phyloP scores from a whole-genome alignment of 2,329 filamentous ascomycete species.

The Phyllosticta paracitricarpa region DNA sequence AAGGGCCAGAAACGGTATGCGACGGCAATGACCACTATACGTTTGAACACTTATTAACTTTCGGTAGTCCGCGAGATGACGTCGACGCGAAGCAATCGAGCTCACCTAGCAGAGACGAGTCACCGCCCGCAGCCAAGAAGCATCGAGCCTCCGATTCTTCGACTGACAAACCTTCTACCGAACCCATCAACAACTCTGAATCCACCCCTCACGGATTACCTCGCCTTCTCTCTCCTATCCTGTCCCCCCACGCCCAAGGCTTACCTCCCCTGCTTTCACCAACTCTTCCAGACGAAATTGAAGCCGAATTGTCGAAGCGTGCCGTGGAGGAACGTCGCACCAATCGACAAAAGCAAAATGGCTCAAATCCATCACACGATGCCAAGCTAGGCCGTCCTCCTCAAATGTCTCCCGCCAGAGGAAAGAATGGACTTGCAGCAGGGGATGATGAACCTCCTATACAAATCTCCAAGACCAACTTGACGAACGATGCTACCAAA shows the following conservation, averaged over 20 bases:
- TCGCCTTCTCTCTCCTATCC: conserved; percentile 30
- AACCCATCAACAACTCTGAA: conserved; percentile 21
- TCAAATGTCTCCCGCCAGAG: neutral
- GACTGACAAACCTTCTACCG: conserved; percentile 22
- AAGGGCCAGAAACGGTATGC: neutral
- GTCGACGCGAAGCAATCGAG: conserved; percentile 6
- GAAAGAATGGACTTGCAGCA: neutral
- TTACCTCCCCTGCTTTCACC: conserved; percentile 49
- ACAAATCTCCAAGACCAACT: neutral
- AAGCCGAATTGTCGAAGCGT: conserved; percentile 40
- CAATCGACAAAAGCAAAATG: conserved; percentile 19
- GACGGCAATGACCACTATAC: neutral
- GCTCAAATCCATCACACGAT: conserved; percentile 27
- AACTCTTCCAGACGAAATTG: conserved; percentile 46
- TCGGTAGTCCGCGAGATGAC: conserved; percentile 1
- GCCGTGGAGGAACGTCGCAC: conserved; percentile 22
- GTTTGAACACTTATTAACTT: neutral
- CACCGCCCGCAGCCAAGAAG: conserved; percentile 25
- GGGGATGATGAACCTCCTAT: neutral
- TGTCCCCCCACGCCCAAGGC: conserved; percentile 29
- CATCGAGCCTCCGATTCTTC: conserved; percentile 31
- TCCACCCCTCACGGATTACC: conserved; percentile 29
- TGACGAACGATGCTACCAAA: neutral
- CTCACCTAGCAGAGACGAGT: neutral
- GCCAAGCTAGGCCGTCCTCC: conserved; percentile 2